Conservation (phyloP, 2,329 filamentous ascomycete genomes). For the Alternaria consortialis region DNA sequence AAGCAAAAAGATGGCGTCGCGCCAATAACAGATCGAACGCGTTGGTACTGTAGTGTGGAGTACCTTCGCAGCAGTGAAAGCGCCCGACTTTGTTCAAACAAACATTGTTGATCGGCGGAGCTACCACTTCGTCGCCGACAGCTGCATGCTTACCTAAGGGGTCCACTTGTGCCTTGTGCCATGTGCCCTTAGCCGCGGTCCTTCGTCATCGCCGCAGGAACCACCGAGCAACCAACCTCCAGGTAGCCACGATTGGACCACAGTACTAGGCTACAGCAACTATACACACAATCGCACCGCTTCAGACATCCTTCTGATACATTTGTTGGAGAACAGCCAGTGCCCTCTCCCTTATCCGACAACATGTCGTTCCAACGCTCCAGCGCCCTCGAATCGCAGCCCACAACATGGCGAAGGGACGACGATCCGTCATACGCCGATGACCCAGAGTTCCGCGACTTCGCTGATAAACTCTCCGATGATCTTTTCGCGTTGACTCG, state of each 20-base stretch:
- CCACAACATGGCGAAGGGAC: constrained; percentile 70
- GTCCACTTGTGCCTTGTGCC: constrained; percentile 28
- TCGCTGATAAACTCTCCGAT: constrained; percentile 84
- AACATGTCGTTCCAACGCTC: constrained; percentile 92
- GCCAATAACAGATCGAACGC: constrained; percentile 15
- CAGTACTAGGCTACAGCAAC: constrained; percentile 15
- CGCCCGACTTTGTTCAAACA: constrained; percentile 38
- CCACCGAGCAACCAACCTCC: constrained; percentile 32
- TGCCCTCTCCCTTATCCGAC: neutral
- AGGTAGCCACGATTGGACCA: constrained; percentile 33
- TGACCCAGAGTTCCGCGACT: constrained; percentile 87
- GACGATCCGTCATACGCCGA: constrained; percentile 83
- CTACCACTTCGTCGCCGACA: constrained; percentile 25
- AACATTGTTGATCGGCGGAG: constrained; percentile 30
- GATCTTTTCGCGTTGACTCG: constrained; percentile 89
- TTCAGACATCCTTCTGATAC: neutral
- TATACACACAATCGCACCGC: constrained; percentile 15
- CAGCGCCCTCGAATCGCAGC: constrained; percentile 82
- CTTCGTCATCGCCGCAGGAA: constrained; percentile 42
- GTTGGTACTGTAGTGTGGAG: constrained; percentile 15
- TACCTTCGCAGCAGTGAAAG: constrained; percentile 13
- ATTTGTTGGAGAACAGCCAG: neutral
- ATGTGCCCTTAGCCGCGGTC: constrained; percentile 22
- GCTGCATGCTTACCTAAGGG: constrained; percentile 25
- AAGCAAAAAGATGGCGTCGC: constrained; percentile 13